A percentile compares a stretch with the other conserved stretches of the same genome.
These are phyloP conservation scores for Epichloe uncinata DNA, from an alignment of 2,329 filamentous ascomycete species.

Conservation along the genomic window DNA sequence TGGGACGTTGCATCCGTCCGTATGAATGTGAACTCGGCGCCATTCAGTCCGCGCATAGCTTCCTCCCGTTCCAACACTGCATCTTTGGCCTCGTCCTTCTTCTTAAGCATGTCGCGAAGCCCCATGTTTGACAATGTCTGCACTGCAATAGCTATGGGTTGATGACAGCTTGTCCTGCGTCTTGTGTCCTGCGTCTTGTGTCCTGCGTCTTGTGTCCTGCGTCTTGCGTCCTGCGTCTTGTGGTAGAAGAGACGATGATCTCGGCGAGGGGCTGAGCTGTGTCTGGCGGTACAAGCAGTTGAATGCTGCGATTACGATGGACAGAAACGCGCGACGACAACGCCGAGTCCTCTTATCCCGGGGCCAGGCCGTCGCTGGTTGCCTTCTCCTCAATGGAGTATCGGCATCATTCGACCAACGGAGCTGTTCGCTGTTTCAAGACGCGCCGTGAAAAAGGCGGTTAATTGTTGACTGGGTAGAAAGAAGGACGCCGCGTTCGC, in stretches of 20 bases:
- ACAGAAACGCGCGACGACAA: neutral
- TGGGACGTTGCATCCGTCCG: conserved; percentile 71
- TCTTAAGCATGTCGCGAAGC: conserved; percentile 39
- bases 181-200: no score
- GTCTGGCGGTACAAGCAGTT: neutral
- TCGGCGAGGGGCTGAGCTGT: neutral
- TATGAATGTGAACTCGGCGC: conserved; percentile 68
- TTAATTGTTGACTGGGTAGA: no score
- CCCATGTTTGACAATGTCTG: conserved; percentile 25
- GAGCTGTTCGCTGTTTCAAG: neutral
- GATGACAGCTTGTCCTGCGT: no score
- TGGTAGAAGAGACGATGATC: neutral
- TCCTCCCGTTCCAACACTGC: conserved; percentile 22
- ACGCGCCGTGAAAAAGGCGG: neutral
- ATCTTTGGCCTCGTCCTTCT: conserved; percentile 33
- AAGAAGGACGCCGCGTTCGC: no score
- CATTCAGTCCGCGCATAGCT: conserved; percentile 22
- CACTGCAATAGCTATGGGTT: neutral
- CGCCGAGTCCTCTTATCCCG: no score
- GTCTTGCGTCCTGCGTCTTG: no score
- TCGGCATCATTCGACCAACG: neutral
- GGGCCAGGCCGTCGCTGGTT: neutral
- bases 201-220: no score
- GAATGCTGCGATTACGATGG: no score
- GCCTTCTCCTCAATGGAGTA: neutral